Evolutionary conservation across 768 basidiomycete genomes (phyloP).

Genomic region (Chiua virens): DNA sequence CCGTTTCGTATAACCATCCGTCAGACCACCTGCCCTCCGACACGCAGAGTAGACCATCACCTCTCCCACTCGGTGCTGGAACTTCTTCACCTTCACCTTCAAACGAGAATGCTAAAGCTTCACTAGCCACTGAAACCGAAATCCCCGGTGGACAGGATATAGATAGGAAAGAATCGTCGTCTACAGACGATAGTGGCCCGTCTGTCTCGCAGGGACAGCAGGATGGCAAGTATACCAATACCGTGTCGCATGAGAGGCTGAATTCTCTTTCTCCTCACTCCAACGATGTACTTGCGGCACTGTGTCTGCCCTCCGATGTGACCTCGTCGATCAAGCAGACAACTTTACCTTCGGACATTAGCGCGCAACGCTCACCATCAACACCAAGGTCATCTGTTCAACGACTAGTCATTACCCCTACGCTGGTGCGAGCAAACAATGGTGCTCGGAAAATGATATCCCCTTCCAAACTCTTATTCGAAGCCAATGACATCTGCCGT

Average conservation of each 20-base stretch:
- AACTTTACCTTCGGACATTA: slow-evolving; percentile 2
- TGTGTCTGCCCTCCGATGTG: slow-evolving; percentile 30
- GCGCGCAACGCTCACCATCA: slow-evolving; percentile 20
- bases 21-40: slow-evolving; percentile 38
- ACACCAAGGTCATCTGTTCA: slow-evolving; percentile 21
- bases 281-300: slow-evolving; percentile 38
- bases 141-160: not conserved
- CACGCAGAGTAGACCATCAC: slow-evolving; percentile 33
- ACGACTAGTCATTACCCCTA: slow-evolving; percentile 31
- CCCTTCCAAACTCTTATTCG: slow-evolving; percentile 35
- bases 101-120: slow-evolving; percentile 21
- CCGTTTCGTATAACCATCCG: not conserved
- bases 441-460: slow-evolving; percentile 17
- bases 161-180: not conserved
- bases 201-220: not conserved
- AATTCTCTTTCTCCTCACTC: slow-evolving; percentile 65
- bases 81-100: slow-evolving; percentile 17
- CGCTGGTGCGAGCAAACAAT: slow-evolving; percentile 22
- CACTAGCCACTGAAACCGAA: not conserved
- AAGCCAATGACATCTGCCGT: slow-evolving; percentile 40
- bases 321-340: slow-evolving; percentile 16
- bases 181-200: not conserved
- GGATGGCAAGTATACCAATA: slow-evolving; percentile 26
- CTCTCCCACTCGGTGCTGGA: slow-evolving; percentile 9
- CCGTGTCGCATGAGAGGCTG: slow-evolving; percentile 40